Base-by-base conservation (phyloP, 108 stramenopile genomes). In the Ochromonas danica region DNA sequence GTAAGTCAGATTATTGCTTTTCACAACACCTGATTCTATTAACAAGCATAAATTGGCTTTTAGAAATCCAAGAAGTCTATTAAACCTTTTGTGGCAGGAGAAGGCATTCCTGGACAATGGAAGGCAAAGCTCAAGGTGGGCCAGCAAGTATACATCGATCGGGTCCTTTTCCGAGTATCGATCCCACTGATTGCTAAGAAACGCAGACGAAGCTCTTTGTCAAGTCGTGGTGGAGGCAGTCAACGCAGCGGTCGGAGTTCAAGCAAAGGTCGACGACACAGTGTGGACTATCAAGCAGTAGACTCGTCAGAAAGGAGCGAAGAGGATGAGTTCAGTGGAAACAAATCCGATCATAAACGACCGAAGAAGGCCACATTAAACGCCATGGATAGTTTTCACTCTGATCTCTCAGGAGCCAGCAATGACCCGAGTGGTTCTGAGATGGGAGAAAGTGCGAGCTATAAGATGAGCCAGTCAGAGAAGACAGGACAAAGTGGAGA, bases 91-190 rank as follows among this genome's bases (percentile, higher is more conserved):
- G n/a, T n/a, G n/a, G n/a, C n/a, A n/a, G n/a, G n/a, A n/a, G n/a
- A n/a, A n/a, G n/a, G n/a, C n/a, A n/a, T n/a, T n/a, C 63, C 63
- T 10, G 63, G 63, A 10, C 3, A 67, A 67, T 67, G 63, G 63
- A 28, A 36, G 33, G 25, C 3, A 10, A 22, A 67, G 17, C 25
- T 67, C 6, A 6, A 36, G 6, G 25, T 36, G 3, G 31, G 31
- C 25, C 14, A 67, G 3, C 30, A 22, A 36, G 25, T 67, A 14
- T 67, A 67, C 31, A 67, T 67, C 17, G 31, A 67, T 36, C 3
- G 25, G 3, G 63, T 25, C 33, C 3, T 36, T 3, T 67, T 67
- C 25, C 6, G 3, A 10, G 63, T 67, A 6, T 31, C 30, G 3
- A 25, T 33, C 6, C 63, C 63, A 25, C 6, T 33, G 17, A 14